Base-by-base conservation (phyloP, 768 basidiomycete species). In the Russula vinacea region DNA sequence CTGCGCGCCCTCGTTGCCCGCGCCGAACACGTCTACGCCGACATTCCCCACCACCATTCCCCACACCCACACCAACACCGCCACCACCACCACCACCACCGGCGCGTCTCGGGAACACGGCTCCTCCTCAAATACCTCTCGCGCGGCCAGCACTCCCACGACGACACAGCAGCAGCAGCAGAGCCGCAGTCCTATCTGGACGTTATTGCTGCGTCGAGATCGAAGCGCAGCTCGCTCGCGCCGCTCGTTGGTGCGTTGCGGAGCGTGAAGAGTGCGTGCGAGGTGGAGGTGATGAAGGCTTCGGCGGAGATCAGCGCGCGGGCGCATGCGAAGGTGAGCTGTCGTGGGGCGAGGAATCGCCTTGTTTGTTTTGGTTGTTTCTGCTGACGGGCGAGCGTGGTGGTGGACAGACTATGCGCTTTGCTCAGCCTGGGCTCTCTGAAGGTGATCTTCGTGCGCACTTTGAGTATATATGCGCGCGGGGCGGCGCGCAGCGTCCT, bases 271-370 rank as follows among this genome's bases (percentile, higher is more conserved):
- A 94, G 91, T 70, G 74, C 78, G 49, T 79, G 80, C 9, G 97
- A 99, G 74, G 81, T 90, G 64, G 72, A 73, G 17, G 75, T 94
- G 51, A 96, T 99, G 94, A 82, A 86, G 35, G 72, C 75, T 16
- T 94, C 95, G 3, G 96, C 91, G 19, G 88, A 91, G 60, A 88
- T 98, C n/a, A 95, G 93, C 71, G 85, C 83, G 4, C 80, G 81
- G 13, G 93, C 91, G 0, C 92, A 95, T 73, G 84, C 91, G 11
- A 89, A 93, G 81, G 94, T 92, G 62, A 47, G 59, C 16, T 44
- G 17, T 57, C 0, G 24, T 35, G 35, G 6, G 35, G 3, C 8
- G 8, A 35, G 29, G 32, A 37, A n/a, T 17, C n/a, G n/a, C n/a
- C n/a, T 24, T 26, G 10, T 3, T 5, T 14, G 1, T 58, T 35